These are phyloP conservation scores for Cystobasidium tubakii DNA, from an alignment of 768 basidiomycete species.

Conservation along the genomic window DNA sequence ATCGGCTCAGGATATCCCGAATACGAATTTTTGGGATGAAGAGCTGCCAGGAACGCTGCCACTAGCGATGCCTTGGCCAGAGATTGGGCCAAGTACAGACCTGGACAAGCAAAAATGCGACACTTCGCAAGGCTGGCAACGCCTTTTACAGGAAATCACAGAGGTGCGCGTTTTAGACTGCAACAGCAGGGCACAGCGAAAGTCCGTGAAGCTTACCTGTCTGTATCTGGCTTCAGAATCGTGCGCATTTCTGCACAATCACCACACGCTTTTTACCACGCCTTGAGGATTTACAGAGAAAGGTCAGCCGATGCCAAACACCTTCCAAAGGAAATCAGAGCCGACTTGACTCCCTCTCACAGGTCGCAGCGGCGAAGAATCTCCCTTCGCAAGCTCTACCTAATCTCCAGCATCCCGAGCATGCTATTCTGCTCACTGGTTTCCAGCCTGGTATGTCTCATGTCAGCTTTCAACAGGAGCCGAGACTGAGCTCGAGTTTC, in stretches of 20 bases:
- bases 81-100: background rate
- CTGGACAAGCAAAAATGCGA: background rate
- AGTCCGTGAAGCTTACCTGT: too few species aligned
- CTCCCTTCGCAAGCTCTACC: slow-evolving; percentile 21
- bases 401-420: slow-evolving; percentile 30
- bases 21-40: slow-evolving; percentile 31
- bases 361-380: slow-evolving; percentile 18
- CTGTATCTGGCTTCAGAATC: background rate
- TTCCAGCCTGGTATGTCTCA: slow-evolving; percentile 22
- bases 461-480: background rate
- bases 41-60: slow-evolving; percentile 7
- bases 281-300: slow-evolving; percentile 26
- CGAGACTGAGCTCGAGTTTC: background rate
- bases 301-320: background rate
- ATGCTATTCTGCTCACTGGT: slow-evolving; percentile 31
- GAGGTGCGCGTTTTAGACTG: too few species aligned
- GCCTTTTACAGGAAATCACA: slow-evolving; percentile 15
- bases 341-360: background rate
- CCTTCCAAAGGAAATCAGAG: background rate
- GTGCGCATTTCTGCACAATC: slow-evolving; percentile 26
- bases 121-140: slow-evolving; percentile 8
- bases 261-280: slow-evolving; percentile 24
- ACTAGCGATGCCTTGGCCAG: background rate
- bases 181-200: too few species aligned
- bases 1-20: slow-evolving; percentile 27